Evolutionary conservation across 192 early-diverging fungal genomes (phyloP), one percentile per base, ranked within the genome.

Genomic region (Entophlyctis helioformis): DNA sequence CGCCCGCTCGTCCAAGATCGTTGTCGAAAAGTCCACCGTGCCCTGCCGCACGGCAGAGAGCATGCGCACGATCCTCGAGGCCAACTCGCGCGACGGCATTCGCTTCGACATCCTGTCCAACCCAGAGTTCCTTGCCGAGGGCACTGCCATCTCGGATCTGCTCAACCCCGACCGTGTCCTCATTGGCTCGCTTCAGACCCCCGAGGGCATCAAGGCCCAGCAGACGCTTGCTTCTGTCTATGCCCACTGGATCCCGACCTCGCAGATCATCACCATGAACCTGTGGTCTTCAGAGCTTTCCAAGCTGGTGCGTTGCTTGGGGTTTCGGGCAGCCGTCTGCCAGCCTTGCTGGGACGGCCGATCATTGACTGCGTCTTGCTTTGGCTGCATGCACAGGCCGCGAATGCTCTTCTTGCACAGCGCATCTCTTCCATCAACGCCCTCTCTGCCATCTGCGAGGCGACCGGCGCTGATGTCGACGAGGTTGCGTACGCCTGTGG

Each of bases 51-150:
- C 91, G 22, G 85, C 89, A 22, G 77, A 87, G 48, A 66, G 69
- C 53, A 84, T 95, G 71, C 73, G 83, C 45, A 76, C 76, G 32
- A 91, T 88, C 32, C 71, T 91, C n/a, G 80, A 83, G 39, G 75
- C 85, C 37, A 89, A 87, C 62, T 74, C 69, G 2, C 70, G 51
- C 23, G 56, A 62, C 16, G 68, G 67, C 27, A 80, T 89, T 26
- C 67, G 63, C 25, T 91, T 95, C 56, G 77, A 82, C 47, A 88
- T 95, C 39, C 68, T 91, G 36, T 86, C 89, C 13, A 95, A 95
- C 64, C 91, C 91, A 18, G 91, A 95, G 71, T 95, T 95, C 66
- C 74, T 95, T 50, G 87, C 88, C 51, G 91, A 95, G 63, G 91
- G 89, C 37, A 88, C 89, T 16, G 88, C 89, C 18, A 78, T 92